Percentiles rank a stretch among this genome's conserved stretches.
Evolutionary conservation across 2,329 filamentous ascomycete genomes (phyloP).

Genomic region (Aspergillus persii): DNA sequence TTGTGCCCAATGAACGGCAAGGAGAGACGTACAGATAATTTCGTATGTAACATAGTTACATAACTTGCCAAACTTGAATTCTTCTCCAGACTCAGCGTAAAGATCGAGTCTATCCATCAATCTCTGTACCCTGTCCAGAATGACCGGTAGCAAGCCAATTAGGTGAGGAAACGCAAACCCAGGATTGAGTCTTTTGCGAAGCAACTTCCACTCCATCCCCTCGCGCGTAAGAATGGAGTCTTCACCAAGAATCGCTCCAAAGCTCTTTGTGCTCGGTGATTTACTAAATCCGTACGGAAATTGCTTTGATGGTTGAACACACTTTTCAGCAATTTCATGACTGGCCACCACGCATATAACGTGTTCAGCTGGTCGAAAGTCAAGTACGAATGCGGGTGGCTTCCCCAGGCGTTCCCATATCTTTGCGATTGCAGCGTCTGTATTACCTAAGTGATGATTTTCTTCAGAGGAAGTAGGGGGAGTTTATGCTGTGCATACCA

Average conservation of each 20-base stretch:
- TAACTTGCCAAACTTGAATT: slow-evolving; percentile 25
- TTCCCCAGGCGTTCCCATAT: slow-evolving; percentile 1
- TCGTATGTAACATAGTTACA: slow-evolving; percentile 32
- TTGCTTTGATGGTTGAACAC: slow-evolving; percentile 9
- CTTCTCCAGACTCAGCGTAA: slow-evolving; percentile 17
- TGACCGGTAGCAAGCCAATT: slow-evolving; percentile 24
- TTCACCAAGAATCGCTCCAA: slow-evolving; percentile 8
- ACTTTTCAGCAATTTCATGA: slow-evolving; percentile 20
- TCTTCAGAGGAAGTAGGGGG: not conserved
- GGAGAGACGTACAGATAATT: slow-evolving; percentile 26
- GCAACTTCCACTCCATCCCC: slow-evolving; percentile 26
- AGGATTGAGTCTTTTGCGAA: slow-evolving; percentile 32
- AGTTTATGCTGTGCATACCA: not conserved
- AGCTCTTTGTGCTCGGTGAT: not conserved
- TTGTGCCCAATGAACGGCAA: not conserved
- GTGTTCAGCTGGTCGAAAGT: slow-evolving; percentile 12
- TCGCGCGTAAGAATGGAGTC: slow-evolving; percentile 9
- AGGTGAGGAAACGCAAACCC: slow-evolving; percentile 30
- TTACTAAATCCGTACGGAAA: slow-evolving; percentile 20
- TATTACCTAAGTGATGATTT: not conserved
- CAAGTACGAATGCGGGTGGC: slow-evolving; percentile 8
- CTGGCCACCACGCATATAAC: slow-evolving; percentile 10
- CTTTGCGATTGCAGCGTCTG: not conserved
- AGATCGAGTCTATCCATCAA: slow-evolving; percentile 24
- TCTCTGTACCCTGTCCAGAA: slow-evolving; percentile 24